These are phyloP conservation scores for Debaryomyces subglobosus DNA, from an alignment of 1,139 yeast species.

Conservation along the genomic window DNA sequence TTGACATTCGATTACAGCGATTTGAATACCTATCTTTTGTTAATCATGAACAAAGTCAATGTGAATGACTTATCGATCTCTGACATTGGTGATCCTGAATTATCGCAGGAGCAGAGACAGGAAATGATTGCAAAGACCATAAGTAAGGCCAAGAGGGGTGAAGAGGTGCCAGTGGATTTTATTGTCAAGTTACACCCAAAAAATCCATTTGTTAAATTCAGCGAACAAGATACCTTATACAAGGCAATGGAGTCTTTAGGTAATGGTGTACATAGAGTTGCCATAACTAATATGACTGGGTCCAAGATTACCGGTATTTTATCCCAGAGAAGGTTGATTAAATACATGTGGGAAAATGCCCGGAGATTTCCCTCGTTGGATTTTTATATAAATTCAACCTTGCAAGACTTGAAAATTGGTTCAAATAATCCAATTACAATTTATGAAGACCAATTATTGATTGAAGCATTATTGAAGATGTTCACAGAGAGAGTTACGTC, in stretches of 20 bases:
- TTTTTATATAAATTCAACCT: conserved; percentile 64
- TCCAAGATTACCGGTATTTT: conserved; percentile 68
- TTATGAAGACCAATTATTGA: conserved; percentile 80
- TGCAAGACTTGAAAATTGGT: conserved; percentile 72
- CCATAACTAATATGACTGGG: conserved; percentile 62
- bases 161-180: conserved; percentile 78
- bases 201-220: conserved; percentile 79
- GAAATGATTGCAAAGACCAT: conserved; percentile 35
- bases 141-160: conserved; percentile 60
- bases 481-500: conserved; percentile 83
- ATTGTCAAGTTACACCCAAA: conserved; percentile 80
- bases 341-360: conserved; percentile 89
- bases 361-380: conserved; percentile 82
- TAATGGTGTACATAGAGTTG: conserved; percentile 89
- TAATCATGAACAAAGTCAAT: conserved; percentile 69
- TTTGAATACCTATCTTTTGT: conserved; percentile 76
- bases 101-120: conserved; percentile 24
- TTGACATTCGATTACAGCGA: conserved; percentile 91
- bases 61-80: conserved; percentile 39
- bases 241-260: conserved; percentile 85
- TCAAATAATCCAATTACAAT: conserved; percentile 73
- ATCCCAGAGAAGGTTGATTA: conserved; percentile 84
- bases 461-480: conserved; percentile 87
- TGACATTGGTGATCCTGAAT: conserved; percentile 22
- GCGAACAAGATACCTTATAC: conserved; percentile 66